Percentiles rank a stretch among this genome's conserved stretches.
Conservation (phyloP, 129 eudicot species). For the Centaurea solstitialis region DNA sequence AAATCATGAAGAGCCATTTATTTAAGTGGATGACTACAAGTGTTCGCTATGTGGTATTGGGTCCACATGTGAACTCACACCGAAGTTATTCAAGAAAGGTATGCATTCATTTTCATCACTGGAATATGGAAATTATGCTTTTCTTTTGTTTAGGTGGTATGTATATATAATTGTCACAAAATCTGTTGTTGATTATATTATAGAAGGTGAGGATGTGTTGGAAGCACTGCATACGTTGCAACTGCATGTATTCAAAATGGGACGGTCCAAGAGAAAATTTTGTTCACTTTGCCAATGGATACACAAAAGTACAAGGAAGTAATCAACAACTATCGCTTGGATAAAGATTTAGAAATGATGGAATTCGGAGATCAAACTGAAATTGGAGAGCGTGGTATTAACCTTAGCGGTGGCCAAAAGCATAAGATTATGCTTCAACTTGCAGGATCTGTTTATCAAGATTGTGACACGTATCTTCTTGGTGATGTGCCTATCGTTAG, state of each 20-base stretch:
- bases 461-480: slow-evolving; percentile 71
- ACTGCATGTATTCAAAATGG: slow-evolving; percentile 81
- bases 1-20: slow-evolving; percentile 28
- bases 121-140: too few relatives aligned
- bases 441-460: slow-evolving; percentile 84
- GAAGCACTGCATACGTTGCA: slow-evolving; percentile 91
- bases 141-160: too few relatives aligned
- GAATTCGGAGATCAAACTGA: slow-evolving; percentile 72
- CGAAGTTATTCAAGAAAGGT: too few relatives aligned
- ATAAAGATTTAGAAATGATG: slow-evolving; percentile 64
- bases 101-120: too few relatives aligned
- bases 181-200: slow-evolving; percentile 12
- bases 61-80: too few relatives aligned
- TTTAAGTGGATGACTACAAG: slow-evolving; percentile 83
- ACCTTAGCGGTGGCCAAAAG: slow-evolving; percentile 92
- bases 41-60: slow-evolving; percentile 70
- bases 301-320: slow-evolving; percentile 57
- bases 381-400: slow-evolving; percentile 93
- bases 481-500: slow-evolving; percentile 81
- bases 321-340: slow-evolving; percentile 59
- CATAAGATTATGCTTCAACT: slow-evolving; percentile 83
- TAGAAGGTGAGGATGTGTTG: slow-evolving; percentile 75
- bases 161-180: neutral
- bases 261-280: slow-evolving; percentile 68
- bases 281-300: slow-evolving; percentile 77